Evolutionary conservation across 257 asterid species (phyloP).

Genomic region (Nicotiana attenuata): DNA sequence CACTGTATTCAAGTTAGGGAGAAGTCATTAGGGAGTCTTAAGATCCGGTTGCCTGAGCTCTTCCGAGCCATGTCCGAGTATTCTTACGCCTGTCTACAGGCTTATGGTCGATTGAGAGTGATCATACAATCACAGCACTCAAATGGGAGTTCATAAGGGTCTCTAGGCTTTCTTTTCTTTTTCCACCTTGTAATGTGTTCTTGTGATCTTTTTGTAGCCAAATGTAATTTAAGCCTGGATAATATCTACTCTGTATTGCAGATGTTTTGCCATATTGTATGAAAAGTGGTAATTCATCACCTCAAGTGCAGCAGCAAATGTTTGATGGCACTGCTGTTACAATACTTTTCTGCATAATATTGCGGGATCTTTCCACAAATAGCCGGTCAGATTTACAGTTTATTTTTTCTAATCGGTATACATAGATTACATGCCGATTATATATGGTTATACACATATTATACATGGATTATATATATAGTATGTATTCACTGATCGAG

Average conservation of each 20-base stretch:
- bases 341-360: neutral
- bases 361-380: too few relatives aligned
- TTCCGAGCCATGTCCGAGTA: conserved; percentile 76
- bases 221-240: neutral
- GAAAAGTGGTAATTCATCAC: neutral
- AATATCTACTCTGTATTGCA: neutral
- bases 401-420: too few relatives aligned
- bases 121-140: conserved; percentile 38
- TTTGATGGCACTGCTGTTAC: neutral
- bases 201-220: neutral
- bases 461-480: too few relatives aligned
- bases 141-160: conserved; percentile 25
- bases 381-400: too few relatives aligned
- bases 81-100: conserved; percentile 49
- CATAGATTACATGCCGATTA: too few relatives aligned
- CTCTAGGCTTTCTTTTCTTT: neutral
- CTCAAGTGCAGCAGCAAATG: neutral
- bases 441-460: too few relatives aligned
- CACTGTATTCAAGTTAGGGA: conserved; percentile 85
- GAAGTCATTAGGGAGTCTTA: conserved; percentile 70
- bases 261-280: neutral
- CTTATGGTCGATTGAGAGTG: conserved; percentile 54
- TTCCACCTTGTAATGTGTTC: neutral
- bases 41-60: conserved; percentile 77
- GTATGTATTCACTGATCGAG: too few relatives aligned